phyloP scores from a whole-genome alignment of 2,329 filamentous ascomycete genomes.

The Claviceps arundinis region DNA sequence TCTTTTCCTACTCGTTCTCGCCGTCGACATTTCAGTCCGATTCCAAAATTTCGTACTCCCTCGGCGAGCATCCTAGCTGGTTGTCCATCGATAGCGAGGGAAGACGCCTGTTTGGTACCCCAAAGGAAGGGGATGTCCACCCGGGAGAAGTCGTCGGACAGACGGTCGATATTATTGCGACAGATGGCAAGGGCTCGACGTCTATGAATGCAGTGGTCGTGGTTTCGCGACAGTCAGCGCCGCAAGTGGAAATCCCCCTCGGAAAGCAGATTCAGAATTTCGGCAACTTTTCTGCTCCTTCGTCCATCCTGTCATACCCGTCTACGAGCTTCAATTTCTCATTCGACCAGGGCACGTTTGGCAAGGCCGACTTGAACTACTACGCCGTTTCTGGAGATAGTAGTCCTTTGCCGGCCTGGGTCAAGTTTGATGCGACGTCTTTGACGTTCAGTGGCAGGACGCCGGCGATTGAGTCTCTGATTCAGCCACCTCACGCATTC shows the following conservation, averaged over 20 bases:
- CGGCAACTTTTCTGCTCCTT: slow-evolving; percentile 46
- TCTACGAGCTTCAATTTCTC: slow-evolving; percentile 38
- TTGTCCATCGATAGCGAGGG: slow-evolving; percentile 53
- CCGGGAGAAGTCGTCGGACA: slow-evolving; percentile 42
- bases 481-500: slow-evolving; percentile 59
- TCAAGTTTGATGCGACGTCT: slow-evolving; percentile 52
- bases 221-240: slow-evolving; percentile 45
- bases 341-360: slow-evolving; percentile 50
- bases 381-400: slow-evolving; percentile 66
- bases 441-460: slow-evolving; percentile 60
- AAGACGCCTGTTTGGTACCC: slow-evolving; percentile 59
- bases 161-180: slow-evolving; percentile 54
- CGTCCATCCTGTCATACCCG: slow-evolving; percentile 42
- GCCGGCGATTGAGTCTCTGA: slow-evolving; percentile 48
- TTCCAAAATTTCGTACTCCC: slow-evolving; percentile 51
- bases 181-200: slow-evolving; percentile 49
- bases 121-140: slow-evolving; percentile 36
- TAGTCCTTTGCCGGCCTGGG: slow-evolving; percentile 76
- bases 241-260: slow-evolving; percentile 41
- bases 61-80: slow-evolving; percentile 58
- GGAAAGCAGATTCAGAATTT: slow-evolving; percentile 43
- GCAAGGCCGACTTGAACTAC: slow-evolving; percentile 47
- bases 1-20: slow-evolving; percentile 61
- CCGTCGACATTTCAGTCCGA: slow-evolving; percentile 57
- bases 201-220: slow-evolving; percentile 57